Evolutionary conservation across 306 rosid genomes (phyloP).

Genomic region (Quercus agrifolia): DNA sequence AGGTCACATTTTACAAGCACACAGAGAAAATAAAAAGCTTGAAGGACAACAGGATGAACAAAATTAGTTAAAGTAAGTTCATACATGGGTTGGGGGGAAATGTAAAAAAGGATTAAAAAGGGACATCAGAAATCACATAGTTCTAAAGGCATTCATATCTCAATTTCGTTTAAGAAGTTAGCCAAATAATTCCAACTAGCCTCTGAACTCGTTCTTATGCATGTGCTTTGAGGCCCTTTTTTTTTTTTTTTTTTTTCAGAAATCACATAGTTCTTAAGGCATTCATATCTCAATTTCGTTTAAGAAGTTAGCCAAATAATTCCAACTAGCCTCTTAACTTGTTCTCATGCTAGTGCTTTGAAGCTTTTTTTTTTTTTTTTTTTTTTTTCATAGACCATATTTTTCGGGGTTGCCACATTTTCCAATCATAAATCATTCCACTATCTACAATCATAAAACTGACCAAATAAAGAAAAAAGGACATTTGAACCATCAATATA

Average conservation of each 20-base stretch:
- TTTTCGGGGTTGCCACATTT: too few species aligned
- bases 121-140: background rate
- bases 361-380: too few species aligned
- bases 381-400: too few species aligned
- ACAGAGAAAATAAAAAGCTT: background rate
- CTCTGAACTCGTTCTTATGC: accelerated
- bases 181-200: background rate
- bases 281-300: background rate
- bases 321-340: too few species aligned
- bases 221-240: too few species aligned
- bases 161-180: background rate
- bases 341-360: accelerated
- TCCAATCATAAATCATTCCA: too few species aligned
- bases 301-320: background rate
- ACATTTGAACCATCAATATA: too few species aligned
- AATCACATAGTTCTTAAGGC: background rate
- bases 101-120: background rate
- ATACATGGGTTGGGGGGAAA: too few species aligned
- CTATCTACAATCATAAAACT: too few species aligned
- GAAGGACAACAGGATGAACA: too few species aligned
- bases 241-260: background rate
- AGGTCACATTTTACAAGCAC: background rate
- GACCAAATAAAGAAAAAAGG: too few species aligned
- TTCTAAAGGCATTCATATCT: background rate
- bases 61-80: too few species aligned